phyloP scores from a whole-genome alignment of 163 green algal species.

The Scenedesmus sp. region DNA sequence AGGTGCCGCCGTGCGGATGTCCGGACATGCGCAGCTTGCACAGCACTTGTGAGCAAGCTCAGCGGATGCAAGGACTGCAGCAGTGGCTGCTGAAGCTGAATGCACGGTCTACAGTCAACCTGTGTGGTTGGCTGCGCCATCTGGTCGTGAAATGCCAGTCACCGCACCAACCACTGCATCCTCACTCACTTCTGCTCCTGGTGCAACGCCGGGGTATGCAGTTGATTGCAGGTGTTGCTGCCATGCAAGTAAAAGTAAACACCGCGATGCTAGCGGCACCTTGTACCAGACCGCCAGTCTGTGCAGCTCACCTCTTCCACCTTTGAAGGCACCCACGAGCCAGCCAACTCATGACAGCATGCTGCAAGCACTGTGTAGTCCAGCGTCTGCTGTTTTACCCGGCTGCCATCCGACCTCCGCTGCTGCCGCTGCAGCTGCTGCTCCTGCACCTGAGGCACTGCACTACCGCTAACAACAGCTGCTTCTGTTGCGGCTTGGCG shows the following conservation, averaged over 20 bases:
- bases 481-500: background rate
- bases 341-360: slow-evolving; percentile 64
- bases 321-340: slow-evolving; percentile 73
- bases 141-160: no score
- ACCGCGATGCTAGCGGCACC: background rate
- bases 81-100: no score
- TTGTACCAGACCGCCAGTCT: background rate
- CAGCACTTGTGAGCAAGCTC: no score
- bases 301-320: slow-evolving; percentile 70
- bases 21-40: no score
- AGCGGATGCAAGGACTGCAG: no score
- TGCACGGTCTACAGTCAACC: no score
- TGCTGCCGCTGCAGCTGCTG: slow-evolving; percentile 1
- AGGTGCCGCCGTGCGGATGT: no score
- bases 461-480: background rate
- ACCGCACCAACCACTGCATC: no score
- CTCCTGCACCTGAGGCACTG: background rate
- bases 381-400: slow-evolving; percentile 49
- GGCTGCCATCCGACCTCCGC: background rate
- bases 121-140: no score
- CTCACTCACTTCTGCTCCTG: no score
- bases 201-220: no score
- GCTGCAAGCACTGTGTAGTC: slow-evolving; percentile 73
- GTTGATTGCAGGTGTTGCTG: no score
- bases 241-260: background rate